Evolutionary conservation across 1,139 yeast species (phyloP).

Genomic region (Yamadazyma oceani): DNA sequence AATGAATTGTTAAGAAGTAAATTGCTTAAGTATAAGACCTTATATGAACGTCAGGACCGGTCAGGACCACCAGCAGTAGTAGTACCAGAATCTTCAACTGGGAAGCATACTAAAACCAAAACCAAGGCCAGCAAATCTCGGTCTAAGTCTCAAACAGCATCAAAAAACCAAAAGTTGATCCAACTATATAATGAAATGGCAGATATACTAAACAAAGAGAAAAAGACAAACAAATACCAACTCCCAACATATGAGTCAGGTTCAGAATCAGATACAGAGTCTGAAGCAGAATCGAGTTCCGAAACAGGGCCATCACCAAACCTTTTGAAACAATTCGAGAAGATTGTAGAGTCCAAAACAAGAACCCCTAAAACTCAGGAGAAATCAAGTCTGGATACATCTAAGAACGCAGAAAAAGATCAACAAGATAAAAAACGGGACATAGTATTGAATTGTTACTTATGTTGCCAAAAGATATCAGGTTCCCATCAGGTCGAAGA

Average conservation of each 20-base stretch:
- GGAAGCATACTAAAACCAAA: neutral
- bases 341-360: constrained; percentile 5
- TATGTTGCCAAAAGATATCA: constrained; percentile 17
- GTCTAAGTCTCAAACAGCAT: neutral
- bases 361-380: neutral
- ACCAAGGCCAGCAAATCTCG: too few species aligned
- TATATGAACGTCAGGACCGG: constrained; percentile 24
- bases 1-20: constrained; percentile 33
- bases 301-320: constrained; percentile 3
- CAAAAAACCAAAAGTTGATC: constrained; percentile 7
- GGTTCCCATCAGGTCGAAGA: too few species aligned
- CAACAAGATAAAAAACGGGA: constrained; percentile 12
- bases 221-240: constrained; percentile 3
- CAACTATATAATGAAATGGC: constrained; percentile 19
- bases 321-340: constrained; percentile 9
- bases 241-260: neutral
- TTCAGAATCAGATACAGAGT: neutral
- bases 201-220: constrained; percentile 14
- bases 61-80: constrained; percentile 1
- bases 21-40: constrained; percentile 33
- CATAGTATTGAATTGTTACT: constrained; percentile 19
- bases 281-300: neutral
- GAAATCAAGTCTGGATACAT: too few species aligned
- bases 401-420: too few species aligned
- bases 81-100: too few species aligned